Evolutionary conservation across 1,139 yeast genomes (phyloP), one percentile per base, ranked within the genome.

Genomic region (Taphrina deformans): DNA sequence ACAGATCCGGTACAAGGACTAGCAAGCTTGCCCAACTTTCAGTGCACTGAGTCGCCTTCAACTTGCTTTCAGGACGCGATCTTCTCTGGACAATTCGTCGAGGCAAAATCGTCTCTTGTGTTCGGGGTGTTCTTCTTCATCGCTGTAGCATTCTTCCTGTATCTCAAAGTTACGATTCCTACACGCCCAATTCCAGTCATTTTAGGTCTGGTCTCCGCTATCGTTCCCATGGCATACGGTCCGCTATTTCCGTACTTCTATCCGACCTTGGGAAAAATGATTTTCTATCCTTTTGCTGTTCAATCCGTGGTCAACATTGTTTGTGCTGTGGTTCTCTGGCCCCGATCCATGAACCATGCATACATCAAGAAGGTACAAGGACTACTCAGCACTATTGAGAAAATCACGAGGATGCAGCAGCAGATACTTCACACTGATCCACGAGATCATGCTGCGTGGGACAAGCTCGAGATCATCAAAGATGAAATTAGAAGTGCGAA

Each of bases 241-340:
- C 68, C 69, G 16, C 45, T 67, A 24, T 66, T 55, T 46, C 69
- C 69, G 4, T 59, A 62, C 52, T 66, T 40, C 38, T 62, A 45
- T 38, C 64, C 66, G 12, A 23, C 26, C 9, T 51, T 66, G 16
- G 67, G 68, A 6, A 21, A 51, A 23, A 29, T 41, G 16, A 46
- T 66, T 31, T 45, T 58, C 44, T 24, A 55, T 9, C 67, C 68
- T 16, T 23, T 55, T 10, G 65, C 56, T 5, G 31, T 58, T 5
- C 66, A 66, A 31, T 41, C 40, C 14, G 68, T 63, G n/a, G 46
- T 67, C 23, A 62, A 48, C 38, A 46, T 63, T 12, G 67, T 41
- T 12, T 58, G 65, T 35, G 29, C 66, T 14, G 23, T 67, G 18
- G 9, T 63, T n/a, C 51, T 67, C 33, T 59, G 59, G 56, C 69